Evolutionary conservation across 1,139 yeast species (phyloP).

Genomic region (Kodamaea alishanica): DNA sequence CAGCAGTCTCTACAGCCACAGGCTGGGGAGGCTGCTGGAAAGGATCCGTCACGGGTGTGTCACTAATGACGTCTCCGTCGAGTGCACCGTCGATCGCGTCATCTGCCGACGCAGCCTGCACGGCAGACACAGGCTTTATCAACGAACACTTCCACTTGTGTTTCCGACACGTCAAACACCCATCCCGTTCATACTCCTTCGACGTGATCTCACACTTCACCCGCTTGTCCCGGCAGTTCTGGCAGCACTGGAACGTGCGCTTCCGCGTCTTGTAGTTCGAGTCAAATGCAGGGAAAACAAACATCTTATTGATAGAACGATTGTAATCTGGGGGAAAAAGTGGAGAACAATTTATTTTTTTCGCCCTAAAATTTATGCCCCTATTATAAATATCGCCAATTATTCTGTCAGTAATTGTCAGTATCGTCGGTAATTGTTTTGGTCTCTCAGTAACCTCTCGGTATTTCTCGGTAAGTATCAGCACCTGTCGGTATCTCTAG

Average conservation of each 20-base stretch:
- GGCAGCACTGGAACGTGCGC: conserved; percentile 52
- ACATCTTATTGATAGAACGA: conserved; percentile 30
- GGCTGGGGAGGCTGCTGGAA: too few species aligned
- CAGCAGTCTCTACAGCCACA: too few species aligned
- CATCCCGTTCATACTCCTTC: conserved; percentile 31
- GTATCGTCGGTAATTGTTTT: background rate
- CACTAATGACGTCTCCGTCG: too few species aligned
- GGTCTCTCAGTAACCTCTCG: too few species aligned
- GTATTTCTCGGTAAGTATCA: too few species aligned
- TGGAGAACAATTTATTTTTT: background rate
- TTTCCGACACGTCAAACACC: conserved; percentile 35
- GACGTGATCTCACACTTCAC: conserved; percentile 35
- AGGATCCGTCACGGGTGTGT: too few species aligned
- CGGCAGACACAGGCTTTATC: conserved; percentile 2
- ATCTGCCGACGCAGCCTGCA: background rate
- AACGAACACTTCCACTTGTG: conserved; percentile 15
- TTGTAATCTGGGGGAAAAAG: background rate
- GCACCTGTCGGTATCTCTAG: too few species aligned
- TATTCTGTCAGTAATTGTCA: too few species aligned
- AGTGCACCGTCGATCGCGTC: background rate
- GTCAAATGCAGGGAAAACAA: conserved; percentile 59
- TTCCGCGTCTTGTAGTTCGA: conserved; percentile 50
- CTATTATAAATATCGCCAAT: background rate
- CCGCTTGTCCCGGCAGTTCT: conserved; percentile 45
- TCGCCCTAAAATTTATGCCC: background rate